Evolutionary conservation across 176 grass and related monocot genomes (phyloP), one percentile per base, ranked within the genome.

Genomic region (Carex kokanica): DNA sequence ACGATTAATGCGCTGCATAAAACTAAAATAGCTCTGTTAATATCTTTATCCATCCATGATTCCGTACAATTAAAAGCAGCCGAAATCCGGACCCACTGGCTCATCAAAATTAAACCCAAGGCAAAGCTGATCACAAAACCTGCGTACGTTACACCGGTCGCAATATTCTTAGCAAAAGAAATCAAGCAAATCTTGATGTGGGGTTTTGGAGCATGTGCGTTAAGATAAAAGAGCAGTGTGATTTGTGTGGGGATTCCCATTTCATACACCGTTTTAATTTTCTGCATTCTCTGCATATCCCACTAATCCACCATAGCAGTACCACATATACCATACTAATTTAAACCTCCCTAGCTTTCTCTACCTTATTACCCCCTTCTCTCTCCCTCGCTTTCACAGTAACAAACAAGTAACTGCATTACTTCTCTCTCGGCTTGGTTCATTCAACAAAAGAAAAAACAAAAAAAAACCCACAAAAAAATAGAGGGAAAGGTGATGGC

Each of bases 401-500:
- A 54, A 75, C 20, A 54, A 47, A 10, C 47, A 47, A 71, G 34
- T 71, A 75, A 75, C 72, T 31, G 45, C 21, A 27, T 53, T 74
- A 53, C 23, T 53, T 53, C 72, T 75, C 72, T 52, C 72, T 52
- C 71, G 1, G 27, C 20, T 11, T 27, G 20, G 4, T 65, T 65
- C 63, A 73, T 47, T 47, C 9, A 81, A 18, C 13, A 41, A 43
- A 18, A 45, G 11, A 32, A 17, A 65, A 4, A 79, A 51, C 57
- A n/a, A 64, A 14, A 61, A 7, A 21, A 2, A 47, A 17, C 66
- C 31, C 66, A 70, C 16, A 43, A 61, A 63, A 51, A 6, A 63
- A 83, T 20, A 56, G 73, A 90, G 57, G 25, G 55, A 72, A 59
- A 84, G 59, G 67, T 78, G 67, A 85, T 85, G 82, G 17, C 79